Base-by-base conservation (phyloP, 139 green algal species). In the Astrephomene gubernaculifera region DNA sequence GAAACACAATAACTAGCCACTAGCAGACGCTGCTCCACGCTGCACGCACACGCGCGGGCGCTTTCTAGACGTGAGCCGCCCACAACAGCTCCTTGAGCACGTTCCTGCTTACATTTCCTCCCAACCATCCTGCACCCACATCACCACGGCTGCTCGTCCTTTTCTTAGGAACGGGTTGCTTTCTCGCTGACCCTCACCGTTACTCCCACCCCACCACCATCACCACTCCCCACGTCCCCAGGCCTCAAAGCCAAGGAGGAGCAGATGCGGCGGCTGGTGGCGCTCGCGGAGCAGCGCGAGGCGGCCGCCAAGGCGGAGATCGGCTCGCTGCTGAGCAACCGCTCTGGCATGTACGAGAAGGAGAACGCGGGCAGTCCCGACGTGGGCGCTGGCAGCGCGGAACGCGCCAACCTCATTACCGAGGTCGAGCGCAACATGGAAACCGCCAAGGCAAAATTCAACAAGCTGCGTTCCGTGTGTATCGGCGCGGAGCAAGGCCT, bases 211-310 rank as follows among this genome's bases (percentile, higher is more conserved):
- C 17, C 49, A 57, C 49, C 49, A 57, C 49, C 49, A 57, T 57
- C 14, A 12, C 49, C 12, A 57, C 49, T 12, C 49, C 49, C 49
- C 12, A 57, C 49, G 57, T n/a, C 17, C 41, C 2, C 88, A 96
- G 93, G 91, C 43, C 89, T 96, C 38, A 92, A 94, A 64, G 68
- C 87, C 67, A 97, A 98, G 91, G 93, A 97, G 91, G 89, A 92
- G 81, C 85, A 90, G 91, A 97, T 97, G 95, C 89, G 86, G 7
- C 87, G 95, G 70, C 90, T 98, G 85, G 95, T 97, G 21, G n/a
- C 71, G n/a, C 90, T 96, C 52, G 94, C 93, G 53, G 95, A 97
- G 88, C 68, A 80, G 43, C 84, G 92, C 5, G 94, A 98, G 85
- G 86, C 85, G 0, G 54, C 75, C 8, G 93, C 94, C 71, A 96